These are phyloP conservation scores for Ammopiptanthus mongolicus DNA, from an alignment of 306 rosid genomes.

Conservation along the genomic window DNA sequence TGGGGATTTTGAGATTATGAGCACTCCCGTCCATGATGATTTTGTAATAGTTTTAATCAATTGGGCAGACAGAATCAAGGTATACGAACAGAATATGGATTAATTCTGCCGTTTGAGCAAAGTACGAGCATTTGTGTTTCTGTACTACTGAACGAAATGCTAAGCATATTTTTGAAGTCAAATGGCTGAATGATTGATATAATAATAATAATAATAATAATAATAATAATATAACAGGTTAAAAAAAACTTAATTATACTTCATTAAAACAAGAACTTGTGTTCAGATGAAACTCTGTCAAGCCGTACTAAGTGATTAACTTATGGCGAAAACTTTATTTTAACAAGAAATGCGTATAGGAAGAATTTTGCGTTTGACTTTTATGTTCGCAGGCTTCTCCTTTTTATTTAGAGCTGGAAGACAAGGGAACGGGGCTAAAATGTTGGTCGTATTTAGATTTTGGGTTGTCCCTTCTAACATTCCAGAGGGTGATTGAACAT, in stretches of 20 bases:
- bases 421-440: background rate
- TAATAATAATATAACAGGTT: background rate
- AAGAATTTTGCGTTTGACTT: background rate
- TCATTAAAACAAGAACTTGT: background rate
- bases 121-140: background rate
- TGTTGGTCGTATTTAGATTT: background rate
- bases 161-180: background rate
- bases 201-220: too few species aligned
- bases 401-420: background rate
- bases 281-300: background rate
- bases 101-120: background rate
- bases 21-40: slow-evolving; percentile 22
- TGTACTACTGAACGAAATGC: background rate
- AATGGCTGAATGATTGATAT: background rate
- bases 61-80: background rate
- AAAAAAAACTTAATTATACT: background rate
- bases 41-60: background rate
- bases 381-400: background rate
- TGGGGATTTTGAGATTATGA: background rate
- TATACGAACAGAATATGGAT: background rate
- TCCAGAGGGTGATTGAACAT: background rate
- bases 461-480: background rate
- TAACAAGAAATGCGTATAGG: background rate
- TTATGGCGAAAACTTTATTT: background rate
- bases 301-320: background rate